A percentile compares a stretch with the other conserved stretches of the same genome.
phyloP scores from a whole-genome alignment of 257 asterid species.

The Henckelia pumila region DNA sequence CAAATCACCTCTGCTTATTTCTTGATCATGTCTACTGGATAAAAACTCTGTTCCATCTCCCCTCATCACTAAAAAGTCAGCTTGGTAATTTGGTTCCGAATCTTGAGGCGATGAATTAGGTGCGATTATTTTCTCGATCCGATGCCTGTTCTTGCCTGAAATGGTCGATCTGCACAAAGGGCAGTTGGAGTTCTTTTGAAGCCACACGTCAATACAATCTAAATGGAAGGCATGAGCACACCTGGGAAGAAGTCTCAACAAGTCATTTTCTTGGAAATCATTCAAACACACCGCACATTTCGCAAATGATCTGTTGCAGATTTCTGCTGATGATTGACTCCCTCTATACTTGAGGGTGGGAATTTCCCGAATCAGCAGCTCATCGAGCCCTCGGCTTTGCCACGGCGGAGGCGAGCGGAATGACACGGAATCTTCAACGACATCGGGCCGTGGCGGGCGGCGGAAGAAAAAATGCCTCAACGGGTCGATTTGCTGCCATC shows the following conservation, averaged over 20 bases:
- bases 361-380: conserved; percentile 52
- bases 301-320: conserved; percentile 20
- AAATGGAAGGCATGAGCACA: conserved; percentile 75
- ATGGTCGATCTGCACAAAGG: conserved; percentile 76
- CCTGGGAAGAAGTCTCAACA: conserved; percentile 63
- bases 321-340: conserved; percentile 22
- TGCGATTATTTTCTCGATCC: conserved; percentile 40
- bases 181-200: conserved; percentile 63
- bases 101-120: conserved; percentile 82
- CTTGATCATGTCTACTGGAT: conserved; percentile 21
- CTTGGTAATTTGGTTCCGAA: too few species aligned
- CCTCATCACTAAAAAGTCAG: conserved; percentile 43
- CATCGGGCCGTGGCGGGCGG: conserved; percentile 7
- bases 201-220: conserved; percentile 85
- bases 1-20: conserved; percentile 34
- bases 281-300: conserved; percentile 72
- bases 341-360: conserved; percentile 60
- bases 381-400: conserved; percentile 69
- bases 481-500: conserved; percentile 66
- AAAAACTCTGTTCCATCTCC: conserved; percentile 25
- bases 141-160: conserved; percentile 43
- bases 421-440: conserved; percentile 38
- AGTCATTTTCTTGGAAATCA: conserved; percentile 62
- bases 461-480: conserved; percentile 46
- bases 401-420: conserved; percentile 49